A percentile compares a stretch with the other conserved stretches of the same genome.
phyloP scores from a whole-genome alignment of 495 filamentous ascomycete genomes.

The Penicillium coffeae region DNA sequence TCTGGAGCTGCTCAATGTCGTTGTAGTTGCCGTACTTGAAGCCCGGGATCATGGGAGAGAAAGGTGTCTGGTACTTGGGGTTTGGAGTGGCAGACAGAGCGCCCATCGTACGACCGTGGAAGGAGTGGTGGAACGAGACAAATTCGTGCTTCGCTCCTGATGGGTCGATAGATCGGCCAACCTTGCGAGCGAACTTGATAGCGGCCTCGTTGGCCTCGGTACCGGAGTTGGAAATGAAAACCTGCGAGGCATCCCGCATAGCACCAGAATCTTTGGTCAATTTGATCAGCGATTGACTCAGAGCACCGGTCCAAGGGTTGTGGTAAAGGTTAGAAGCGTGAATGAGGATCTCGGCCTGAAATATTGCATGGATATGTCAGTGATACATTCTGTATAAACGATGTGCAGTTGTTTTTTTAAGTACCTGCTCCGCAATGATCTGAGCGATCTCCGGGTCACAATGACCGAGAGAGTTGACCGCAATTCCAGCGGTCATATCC shows the following conservation, averaged over 20 bases:
- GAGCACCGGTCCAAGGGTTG: constrained; percentile 85
- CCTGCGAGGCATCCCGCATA: constrained; percentile 76
- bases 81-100: constrained; percentile 92
- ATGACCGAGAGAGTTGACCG: constrained; percentile 90
- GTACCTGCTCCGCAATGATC: constrained; percentile 72
- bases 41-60: constrained; percentile 91
- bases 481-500: constrained; percentile 94
- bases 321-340: constrained; percentile 95
- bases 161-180: constrained; percentile 67
- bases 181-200: constrained; percentile 93
- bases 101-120: constrained; percentile 97
- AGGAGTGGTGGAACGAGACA: constrained; percentile 83
- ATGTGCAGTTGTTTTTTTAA: background rate
- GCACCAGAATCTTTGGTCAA: constrained; percentile 68
- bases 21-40: constrained; percentile 87
- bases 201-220: constrained; percentile 96
- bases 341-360: constrained; percentile 68
- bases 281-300: constrained; percentile 80
- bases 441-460: constrained; percentile 67
- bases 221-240: constrained; percentile 93
- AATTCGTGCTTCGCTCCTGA: constrained; percentile 75
- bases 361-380: constrained; percentile 14
- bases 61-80: constrained; percentile 94
- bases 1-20: constrained; percentile 63
- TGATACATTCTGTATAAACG: background rate